These are phyloP conservation scores for Parastagonospora avenae DNA, from an alignment of 2,329 filamentous ascomycete species.

Conservation along the genomic window DNA sequence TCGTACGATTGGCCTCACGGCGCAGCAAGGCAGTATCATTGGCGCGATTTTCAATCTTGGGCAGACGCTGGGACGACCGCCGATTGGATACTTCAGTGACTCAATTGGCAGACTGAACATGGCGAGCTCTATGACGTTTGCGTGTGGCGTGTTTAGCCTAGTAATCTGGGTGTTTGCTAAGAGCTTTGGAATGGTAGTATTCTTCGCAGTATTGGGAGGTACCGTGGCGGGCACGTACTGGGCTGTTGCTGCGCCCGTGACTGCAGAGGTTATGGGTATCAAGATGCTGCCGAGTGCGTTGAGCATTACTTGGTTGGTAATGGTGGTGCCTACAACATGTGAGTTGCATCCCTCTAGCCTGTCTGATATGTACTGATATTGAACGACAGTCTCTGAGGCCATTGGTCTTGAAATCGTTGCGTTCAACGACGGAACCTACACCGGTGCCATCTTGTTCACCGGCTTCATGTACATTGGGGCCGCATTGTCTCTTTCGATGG, in stretches of 20 bases:
- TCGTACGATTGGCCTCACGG: slow-evolving; percentile 67
- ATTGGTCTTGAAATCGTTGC: slow-evolving; percentile 61
- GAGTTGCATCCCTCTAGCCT: slow-evolving; percentile 18
- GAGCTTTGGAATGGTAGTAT: slow-evolving; percentile 69
- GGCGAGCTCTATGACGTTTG: slow-evolving; percentile 67
- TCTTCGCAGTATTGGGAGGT: slow-evolving; percentile 72
- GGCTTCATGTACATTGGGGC: slow-evolving; percentile 67
- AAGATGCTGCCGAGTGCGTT: slow-evolving; percentile 70
- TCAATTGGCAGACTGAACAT: slow-evolving; percentile 74
- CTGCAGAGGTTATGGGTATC: slow-evolving; percentile 75
- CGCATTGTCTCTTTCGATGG: slow-evolving; percentile 58
- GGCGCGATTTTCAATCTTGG: slow-evolving; percentile 74
- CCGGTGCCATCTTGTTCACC: slow-evolving; percentile 64
- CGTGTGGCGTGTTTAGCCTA: slow-evolving; percentile 68
- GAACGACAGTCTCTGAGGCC: slow-evolving; percentile 53
- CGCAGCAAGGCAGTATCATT: slow-evolving; percentile 71
- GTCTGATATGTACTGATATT: slow-evolving; percentile 1
- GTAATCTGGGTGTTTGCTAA: slow-evolving; percentile 76
- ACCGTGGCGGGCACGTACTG: slow-evolving; percentile 73
- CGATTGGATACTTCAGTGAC: slow-evolving; percentile 76
- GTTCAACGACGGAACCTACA: slow-evolving; percentile 56
- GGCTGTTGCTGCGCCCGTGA: slow-evolving; percentile 67
- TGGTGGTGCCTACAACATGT: slow-evolving; percentile 72
- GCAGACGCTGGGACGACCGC: slow-evolving; percentile 70
- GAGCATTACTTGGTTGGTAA: slow-evolving; percentile 72